Evolutionary conservation across 768 basidiomycete species (phyloP).

Genomic region (Amanita muscaria): DNA sequence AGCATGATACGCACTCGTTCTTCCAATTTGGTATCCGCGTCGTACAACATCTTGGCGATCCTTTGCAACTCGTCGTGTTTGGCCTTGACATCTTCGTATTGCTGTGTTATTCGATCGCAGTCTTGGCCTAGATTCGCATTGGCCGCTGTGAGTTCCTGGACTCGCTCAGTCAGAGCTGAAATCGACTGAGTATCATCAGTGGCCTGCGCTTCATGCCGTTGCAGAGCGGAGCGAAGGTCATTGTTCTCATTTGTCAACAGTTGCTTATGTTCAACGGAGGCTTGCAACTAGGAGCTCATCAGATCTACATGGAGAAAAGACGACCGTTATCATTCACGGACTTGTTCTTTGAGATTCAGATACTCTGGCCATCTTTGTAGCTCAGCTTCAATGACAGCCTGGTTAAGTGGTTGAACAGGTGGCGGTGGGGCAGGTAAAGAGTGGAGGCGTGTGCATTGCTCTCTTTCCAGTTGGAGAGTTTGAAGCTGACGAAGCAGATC

Average conservation of each 20-base stretch:
- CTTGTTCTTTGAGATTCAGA: neutral
- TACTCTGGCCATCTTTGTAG: neutral
- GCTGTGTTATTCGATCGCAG: neutral
- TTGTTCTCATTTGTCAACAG: constrained; percentile 2
- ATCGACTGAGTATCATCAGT: constrained; percentile 1
- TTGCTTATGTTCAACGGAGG: constrained; percentile 1
- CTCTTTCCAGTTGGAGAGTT: constrained; percentile 1
- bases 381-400: neutral
- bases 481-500: constrained; percentile 1
- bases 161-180: neutral
- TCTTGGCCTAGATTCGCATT: constrained; percentile 2
- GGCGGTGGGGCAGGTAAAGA: neutral
- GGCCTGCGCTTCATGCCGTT: neutral
- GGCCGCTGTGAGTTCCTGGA: neutral
- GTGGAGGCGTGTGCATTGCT: neutral
- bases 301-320: neutral
- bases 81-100: neutral
- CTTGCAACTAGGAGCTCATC: neutral
- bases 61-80: no score
- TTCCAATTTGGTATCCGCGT: neutral
- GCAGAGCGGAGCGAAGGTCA: neutral
- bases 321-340: neutral
- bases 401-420: neutral
- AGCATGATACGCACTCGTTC: neutral
- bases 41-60: neutral